Evolutionary conservation across 2,329 filamentous ascomycete species (phyloP).

Genomic region (Knoxdaviesia proteae): DNA sequence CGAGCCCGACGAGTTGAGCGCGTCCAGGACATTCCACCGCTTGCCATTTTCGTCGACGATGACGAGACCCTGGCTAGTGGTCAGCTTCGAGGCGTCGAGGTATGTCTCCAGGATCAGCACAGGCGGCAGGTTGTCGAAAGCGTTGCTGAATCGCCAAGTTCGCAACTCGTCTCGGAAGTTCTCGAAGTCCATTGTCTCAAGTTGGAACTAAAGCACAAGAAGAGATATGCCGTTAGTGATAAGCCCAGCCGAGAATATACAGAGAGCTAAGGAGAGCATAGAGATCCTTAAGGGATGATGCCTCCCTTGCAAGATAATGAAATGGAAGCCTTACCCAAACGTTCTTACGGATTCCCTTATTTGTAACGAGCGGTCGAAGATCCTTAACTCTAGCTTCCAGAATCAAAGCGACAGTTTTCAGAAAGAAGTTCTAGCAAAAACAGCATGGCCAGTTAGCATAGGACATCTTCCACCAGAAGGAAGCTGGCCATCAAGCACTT

Average conservation of each 20-base stretch:
- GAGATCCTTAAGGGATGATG: too few species aligned
- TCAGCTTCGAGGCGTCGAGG: constrained; percentile 58
- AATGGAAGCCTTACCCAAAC: too few species aligned
- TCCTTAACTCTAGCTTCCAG: constrained; percentile 56
- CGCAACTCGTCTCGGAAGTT: constrained; percentile 63
- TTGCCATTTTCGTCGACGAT: constrained; percentile 77
- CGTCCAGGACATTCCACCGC: constrained; percentile 78
- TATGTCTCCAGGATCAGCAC: constrained; percentile 82
- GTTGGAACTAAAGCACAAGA: constrained; percentile 51
- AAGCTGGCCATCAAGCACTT: background rate
- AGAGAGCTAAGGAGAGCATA: too few species aligned
- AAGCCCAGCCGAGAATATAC: background rate
- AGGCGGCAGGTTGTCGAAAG: constrained; percentile 55
- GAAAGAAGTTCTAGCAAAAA: constrained; percentile 60
- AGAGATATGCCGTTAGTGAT: background rate
- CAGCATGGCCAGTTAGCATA: background rate
- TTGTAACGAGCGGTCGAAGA: too few species aligned
- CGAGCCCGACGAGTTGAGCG: constrained; percentile 43
- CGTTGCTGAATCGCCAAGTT: constrained; percentile 63
- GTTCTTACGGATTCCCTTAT: too few species aligned
- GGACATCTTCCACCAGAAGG: background rate
- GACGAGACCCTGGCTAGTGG: constrained; percentile 70
- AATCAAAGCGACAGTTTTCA: constrained; percentile 69
- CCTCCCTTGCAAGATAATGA: too few species aligned
- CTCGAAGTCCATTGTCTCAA: constrained; percentile 83